Percentiles rank a stretch among this genome's conserved stretches.
These are phyloP conservation scores for Globisporangium iwayamae DNA, from an alignment of 352 stramenopile genomes.

Conservation along the genomic window DNA sequence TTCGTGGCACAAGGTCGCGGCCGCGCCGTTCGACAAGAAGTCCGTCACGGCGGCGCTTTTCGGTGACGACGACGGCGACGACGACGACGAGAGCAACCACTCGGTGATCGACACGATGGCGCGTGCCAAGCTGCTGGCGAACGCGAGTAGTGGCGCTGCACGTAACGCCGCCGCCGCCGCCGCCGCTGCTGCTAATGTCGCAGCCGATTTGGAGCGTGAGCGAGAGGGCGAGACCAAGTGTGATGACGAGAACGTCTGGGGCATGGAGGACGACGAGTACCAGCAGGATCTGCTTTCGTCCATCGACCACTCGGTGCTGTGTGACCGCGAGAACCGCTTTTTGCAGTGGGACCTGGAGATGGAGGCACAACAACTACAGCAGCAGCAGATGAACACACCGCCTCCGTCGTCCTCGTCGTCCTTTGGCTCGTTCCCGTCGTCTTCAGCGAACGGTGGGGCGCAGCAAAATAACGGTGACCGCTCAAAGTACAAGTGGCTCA, in stretches of 20 bases:
- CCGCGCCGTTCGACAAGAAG: slow-evolving; percentile 34
- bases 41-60: slow-evolving; percentile 49
- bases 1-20: slow-evolving; percentile 15
- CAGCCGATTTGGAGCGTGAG: slow-evolving; percentile 14
- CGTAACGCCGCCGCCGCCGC: slow-evolving; percentile 8
- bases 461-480: slow-evolving; percentile 16
- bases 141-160: slow-evolving; percentile 10
- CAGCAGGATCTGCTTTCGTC: slow-evolving; percentile 68
- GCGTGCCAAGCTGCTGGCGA: slow-evolving; percentile 27
- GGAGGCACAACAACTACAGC: slow-evolving; percentile 31
- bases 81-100: slow-evolving; percentile 19
- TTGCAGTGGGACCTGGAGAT: slow-evolving; percentile 71
- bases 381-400: slow-evolving; percentile 22
- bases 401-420: slow-evolving; percentile 16
- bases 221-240: slow-evolving; percentile 33
- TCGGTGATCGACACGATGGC: slow-evolving; percentile 23
- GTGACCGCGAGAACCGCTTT: slow-evolving; percentile 80
- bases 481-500: slow-evolving; percentile 32
- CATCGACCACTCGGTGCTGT: slow-evolving; percentile 78
- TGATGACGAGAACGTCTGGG: slow-evolving; percentile 66
- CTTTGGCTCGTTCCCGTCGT: slow-evolving; percentile 6
- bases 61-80: slow-evolving; percentile 42
- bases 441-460: slow-evolving; percentile 9
- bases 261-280: slow-evolving; percentile 66
- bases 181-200: slow-evolving; percentile 21